A percentile compares a stretch with the other conserved stretches of the same genome.
These are phyloP conservation scores for Saccharomycopsis phalli DNA, from an alignment of 1,139 yeast species.

Conservation along the genomic window DNA sequence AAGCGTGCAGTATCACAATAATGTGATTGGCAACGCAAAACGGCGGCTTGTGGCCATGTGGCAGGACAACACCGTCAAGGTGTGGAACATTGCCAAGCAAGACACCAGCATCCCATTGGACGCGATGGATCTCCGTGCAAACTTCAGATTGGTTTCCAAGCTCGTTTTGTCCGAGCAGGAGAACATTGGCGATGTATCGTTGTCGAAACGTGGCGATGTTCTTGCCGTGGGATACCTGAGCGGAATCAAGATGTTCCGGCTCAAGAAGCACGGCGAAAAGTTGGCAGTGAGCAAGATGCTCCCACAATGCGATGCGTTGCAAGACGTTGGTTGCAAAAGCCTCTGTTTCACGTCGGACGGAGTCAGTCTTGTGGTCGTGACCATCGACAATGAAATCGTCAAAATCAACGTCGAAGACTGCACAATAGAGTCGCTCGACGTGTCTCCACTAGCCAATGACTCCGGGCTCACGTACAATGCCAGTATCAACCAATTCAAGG, in stretches of 20 bases:
- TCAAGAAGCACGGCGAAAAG: constrained; percentile 31
- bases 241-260: constrained; percentile 59
- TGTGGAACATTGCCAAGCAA: constrained; percentile 55
- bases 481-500: constrained; percentile 43
- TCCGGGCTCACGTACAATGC: constrained; percentile 32
- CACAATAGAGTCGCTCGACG: constrained; percentile 34
- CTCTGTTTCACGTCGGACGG: constrained; percentile 36
- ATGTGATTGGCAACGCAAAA: constrained; percentile 41
- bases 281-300: constrained; percentile 44
- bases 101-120: constrained; percentile 13
- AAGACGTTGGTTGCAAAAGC: constrained; percentile 48
- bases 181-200: constrained; percentile 61
- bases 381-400: constrained; percentile 59
- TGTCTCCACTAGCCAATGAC: constrained; percentile 28
- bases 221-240: constrained; percentile 66
- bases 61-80: constrained; percentile 74
- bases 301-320: constrained; percentile 30
- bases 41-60: constrained; percentile 58
- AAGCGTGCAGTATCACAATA: constrained; percentile 50
- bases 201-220: constrained; percentile 57
- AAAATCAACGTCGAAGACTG: constrained; percentile 38
- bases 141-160: constrained; percentile 51
- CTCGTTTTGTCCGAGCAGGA: constrained; percentile 69
- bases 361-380: constrained; percentile 42
- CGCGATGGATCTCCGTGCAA: constrained; percentile 27